Base-by-base conservation (phyloP, 2,329 filamentous ascomycete species). In the Aplosporella prunicola region DNA sequence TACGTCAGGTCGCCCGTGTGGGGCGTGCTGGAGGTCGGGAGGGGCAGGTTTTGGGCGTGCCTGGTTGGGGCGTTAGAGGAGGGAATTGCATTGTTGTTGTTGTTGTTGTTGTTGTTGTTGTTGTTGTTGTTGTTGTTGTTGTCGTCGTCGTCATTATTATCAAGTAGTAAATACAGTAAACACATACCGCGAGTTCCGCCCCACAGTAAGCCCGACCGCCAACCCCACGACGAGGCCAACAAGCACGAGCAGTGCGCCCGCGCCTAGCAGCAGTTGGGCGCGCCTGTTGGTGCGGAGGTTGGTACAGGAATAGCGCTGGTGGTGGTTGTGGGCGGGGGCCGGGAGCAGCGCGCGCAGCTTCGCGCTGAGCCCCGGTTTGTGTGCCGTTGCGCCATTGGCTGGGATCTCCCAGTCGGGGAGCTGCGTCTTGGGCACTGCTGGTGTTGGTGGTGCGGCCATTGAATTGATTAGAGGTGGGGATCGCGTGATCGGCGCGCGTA, bases 1-100 rank as follows among this genome's bases (percentile, higher is more conserved):
- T 78, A 88, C 1, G 80, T 85, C 34, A 83, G 55, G 33, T 83
- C 78, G 35, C 79, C 80, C 4, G 62, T 68, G 14, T 35, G 32
- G 13, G 27, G 20, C 18, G 35, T 18, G 32, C 26, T 30, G 22
- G 25, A 35, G 16, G 27, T 30, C 5, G 38, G 38, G 3, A 40
- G 25, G 8, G 38, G 38, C 9, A 40, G 32, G 13, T 40, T 40
- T 20, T 40, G 27, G 20, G 14, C 26, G 8, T 26, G 31, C 15
- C 38, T 40, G 15, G 9, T 13, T 5, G 6, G 3, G 22, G 11
- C 6, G 13, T 36, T 15, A 36, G 25, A 3, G 20, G n/a, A 25
- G 11, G 9, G 9, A 20, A 16, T 13, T 11, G 16, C n/a, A n/a
- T n/a, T n/a, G n/a, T n/a, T n/a, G n/a, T n/a, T n/a, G n/a, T n/a